phyloP scores from a whole-genome alignment of 2,329 filamentous ascomycete genomes.

The Fusarium fracticaudum region DNA sequence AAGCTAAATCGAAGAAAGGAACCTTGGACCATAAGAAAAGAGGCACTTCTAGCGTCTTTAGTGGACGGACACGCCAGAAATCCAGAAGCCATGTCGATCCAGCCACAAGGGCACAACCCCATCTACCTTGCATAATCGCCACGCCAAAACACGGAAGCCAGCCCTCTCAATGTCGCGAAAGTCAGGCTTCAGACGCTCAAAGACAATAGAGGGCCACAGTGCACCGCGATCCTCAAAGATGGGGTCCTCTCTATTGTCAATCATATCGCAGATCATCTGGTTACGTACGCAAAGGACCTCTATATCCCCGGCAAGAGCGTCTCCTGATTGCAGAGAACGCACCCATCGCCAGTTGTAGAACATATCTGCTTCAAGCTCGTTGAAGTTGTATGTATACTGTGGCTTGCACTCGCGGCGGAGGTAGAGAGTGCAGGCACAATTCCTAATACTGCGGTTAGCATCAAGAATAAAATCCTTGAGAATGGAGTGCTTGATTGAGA shows the following conservation, averaged over 20 bases:
- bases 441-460: not conserved
- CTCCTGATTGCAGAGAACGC: accelerated
- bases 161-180: accelerated
- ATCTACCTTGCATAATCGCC: not conserved
- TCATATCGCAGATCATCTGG: not conserved
- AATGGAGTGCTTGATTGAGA: not conserved
- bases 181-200: not conserved
- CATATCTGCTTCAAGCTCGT: not conserved
- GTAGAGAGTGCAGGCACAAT: not conserved
- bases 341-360: not conserved
- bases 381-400: not conserved
- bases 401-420: not conserved
- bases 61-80: accelerated
- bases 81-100: not conserved
- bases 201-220: accelerated
- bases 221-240: not conserved
- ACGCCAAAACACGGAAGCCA: not conserved
- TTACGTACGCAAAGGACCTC: not conserved
- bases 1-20: accelerated
- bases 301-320: accelerated
- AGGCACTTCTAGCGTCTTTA: accelerated
- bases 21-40: accelerated
- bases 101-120: not conserved
- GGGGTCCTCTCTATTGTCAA: accelerated
- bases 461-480: not conserved